Evolutionary conservation across 805 yeast species (phyloP), one percentile per base, ranked within the genome.

Genomic region (Candida saitoana): DNA sequence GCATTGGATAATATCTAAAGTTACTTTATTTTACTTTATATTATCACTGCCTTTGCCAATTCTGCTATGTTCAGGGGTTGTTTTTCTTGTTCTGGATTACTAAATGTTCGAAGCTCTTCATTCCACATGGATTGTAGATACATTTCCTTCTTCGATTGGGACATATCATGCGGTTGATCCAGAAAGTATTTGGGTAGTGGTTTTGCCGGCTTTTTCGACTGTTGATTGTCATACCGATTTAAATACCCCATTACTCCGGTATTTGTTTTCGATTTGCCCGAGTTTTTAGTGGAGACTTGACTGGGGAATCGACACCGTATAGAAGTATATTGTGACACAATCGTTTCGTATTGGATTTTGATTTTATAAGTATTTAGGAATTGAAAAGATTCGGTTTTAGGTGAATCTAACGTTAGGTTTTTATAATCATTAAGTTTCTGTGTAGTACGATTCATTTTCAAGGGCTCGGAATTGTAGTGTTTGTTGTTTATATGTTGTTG

Each of bases 321-420:
- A 11, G 61, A 59, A 4, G 61, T 66, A 52, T 67, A 69, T 39
- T 69, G 69, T 2, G 63, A 55, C 33, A 52, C 43, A 4, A 69
- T 50, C 2, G 62, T 59, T 44, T 69, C 73, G 47, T 68, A 59
- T 42, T 66, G 71, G 18, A 65, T 66, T 38, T 55, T 61, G 36
- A 56, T 52, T 18, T 52, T 48, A 43, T 60, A 57, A 11, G 51
- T 43, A 20, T 36, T 35, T 8, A 31, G 15, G 31, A 33, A 29
- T 14, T 36, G 41, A 14, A 34, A 36, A 19, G 25, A 24, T 16
- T 24, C 25, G 18, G 12, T 5, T 19, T 34, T 24, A 16, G 41
- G 25, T 3, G 32, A 12, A 18, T 36, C 42, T 4, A 40, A 17
- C 36, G 19, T 29, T 14, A 66, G 50, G 22, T 63, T 62, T 35